Conservation (phyloP, 306 rosid species). For the Senna siamea region DNA sequence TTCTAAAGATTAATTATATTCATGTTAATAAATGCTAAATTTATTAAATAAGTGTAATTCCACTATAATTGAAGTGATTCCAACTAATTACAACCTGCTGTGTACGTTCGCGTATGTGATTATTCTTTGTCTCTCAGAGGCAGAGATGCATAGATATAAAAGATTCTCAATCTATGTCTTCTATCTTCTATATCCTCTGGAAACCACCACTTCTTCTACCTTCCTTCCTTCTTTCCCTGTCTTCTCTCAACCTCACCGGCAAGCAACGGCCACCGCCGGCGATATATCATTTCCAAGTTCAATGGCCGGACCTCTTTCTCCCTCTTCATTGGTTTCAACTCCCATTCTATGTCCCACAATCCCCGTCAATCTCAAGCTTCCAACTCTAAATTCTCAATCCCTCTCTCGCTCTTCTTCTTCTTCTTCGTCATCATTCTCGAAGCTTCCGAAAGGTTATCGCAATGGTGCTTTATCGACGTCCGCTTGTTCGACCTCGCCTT, state of each 20-base stretch:
- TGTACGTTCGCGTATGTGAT: neutral
- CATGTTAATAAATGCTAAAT: too few species aligned
- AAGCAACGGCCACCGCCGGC: constrained; percentile 42
- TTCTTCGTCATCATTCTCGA: constrained; percentile 24
- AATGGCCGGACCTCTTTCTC: constrained; percentile 31
- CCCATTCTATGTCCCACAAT: constrained; percentile 41
- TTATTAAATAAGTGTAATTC: too few species aligned
- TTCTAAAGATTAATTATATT: too few species aligned
- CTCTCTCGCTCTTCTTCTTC: constrained; percentile 4
- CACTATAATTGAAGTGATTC: too few species aligned
- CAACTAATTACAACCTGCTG: neutral
- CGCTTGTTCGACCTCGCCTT: constrained; percentile 67
- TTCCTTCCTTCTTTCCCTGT: too few species aligned
- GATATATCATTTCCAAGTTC: constrained; percentile 9
- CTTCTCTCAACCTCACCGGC: constrained; percentile 31
- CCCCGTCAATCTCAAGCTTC: constrained; percentile 12
- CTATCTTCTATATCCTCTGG: constrained; percentile 17
- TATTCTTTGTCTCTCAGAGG: too few species aligned
- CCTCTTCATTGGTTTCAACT: constrained; percentile 45
- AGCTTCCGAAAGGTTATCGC: constrained; percentile 27
- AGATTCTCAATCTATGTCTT: constrained; percentile 25
- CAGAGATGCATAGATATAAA: neutral
- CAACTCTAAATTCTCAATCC: neutral
- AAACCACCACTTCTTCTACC: neutral
- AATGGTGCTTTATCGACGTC: constrained; percentile 43